These are phyloP conservation scores for Spergularia azorica DNA, from an alignment of 179 eudicot species.

Conservation along the genomic window DNA sequence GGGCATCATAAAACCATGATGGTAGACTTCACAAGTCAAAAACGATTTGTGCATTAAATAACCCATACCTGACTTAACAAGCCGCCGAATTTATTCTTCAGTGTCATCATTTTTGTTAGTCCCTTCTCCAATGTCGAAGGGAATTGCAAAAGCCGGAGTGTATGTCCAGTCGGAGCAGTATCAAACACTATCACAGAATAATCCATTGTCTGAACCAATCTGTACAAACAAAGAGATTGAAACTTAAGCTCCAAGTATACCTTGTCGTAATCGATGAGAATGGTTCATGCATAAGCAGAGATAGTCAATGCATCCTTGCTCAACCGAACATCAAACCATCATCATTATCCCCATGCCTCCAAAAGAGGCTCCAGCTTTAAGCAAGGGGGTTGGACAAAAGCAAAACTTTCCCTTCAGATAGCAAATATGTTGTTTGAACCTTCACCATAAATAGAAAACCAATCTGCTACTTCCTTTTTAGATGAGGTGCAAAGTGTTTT, in stretches of 20 bases:
- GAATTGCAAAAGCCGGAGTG: slow-evolving; percentile 93
- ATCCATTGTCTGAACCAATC: slow-evolving; percentile 97
- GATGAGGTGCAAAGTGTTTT: no score
- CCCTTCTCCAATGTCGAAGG: slow-evolving; percentile 97
- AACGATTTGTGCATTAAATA: not conserved
- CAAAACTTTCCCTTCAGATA: no score
- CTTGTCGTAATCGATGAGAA: not conserved
- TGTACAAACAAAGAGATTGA: slow-evolving; percentile 31
- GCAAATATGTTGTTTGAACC: no score
- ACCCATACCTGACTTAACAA: slow-evolving; percentile 72
- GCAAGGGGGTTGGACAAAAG: no score
- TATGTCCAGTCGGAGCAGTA: slow-evolving; percentile 99
- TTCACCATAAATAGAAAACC: no score
- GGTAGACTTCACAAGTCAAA: not conserved
- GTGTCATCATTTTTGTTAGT: slow-evolving; percentile 79
- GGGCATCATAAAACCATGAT: not conserved
- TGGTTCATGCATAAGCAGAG: not conserved
- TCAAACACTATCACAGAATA: slow-evolving; percentile 96
- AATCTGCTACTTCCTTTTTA: no score
- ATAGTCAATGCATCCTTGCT: not conserved
- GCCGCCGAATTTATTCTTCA: slow-evolving; percentile 95
- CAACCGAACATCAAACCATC: not conserved
- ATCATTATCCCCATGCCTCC: no score
- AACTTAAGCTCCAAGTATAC: not conserved
- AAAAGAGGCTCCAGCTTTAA: no score